Percentiles rank a stretch among this genome's conserved stretches.
These are phyloP conservation scores for Zygnema cylindricum DNA, from an alignment of 139 green algal genomes.

Conservation along the genomic window DNA sequence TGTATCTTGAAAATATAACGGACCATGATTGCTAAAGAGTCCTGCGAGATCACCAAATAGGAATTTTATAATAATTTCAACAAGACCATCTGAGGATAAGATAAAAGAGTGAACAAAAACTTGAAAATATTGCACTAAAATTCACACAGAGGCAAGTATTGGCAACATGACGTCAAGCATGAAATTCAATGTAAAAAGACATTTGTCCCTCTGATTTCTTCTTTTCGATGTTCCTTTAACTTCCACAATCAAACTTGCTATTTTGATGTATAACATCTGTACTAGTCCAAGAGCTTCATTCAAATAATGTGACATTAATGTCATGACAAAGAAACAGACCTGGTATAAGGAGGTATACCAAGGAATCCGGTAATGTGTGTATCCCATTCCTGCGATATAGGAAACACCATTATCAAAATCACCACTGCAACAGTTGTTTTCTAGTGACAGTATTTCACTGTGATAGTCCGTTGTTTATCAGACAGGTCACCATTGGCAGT, in stretches of 20 bases:
- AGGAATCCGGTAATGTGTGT: constrained; percentile 36
- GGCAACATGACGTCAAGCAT: not conserved
- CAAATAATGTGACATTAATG: too few species aligned
- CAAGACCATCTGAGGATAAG: not conserved
- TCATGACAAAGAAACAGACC: too few species aligned
- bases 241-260: too few species aligned
- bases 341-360: constrained; percentile 50
- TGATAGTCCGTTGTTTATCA: not conserved
- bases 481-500: not conserved
- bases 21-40: constrained; percentile 55
- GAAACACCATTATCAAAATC: too few species aligned
- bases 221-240: too few species aligned
- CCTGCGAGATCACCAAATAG: constrained; percentile 37
- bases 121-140: not conserved
- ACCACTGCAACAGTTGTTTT: too few species aligned
- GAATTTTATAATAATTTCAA: not conserved
- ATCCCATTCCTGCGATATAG: constrained; percentile 35
- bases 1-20: constrained; percentile 46
- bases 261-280: too few species aligned
- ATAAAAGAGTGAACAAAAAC: not conserved
- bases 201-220: too few species aligned
- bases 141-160: not conserved
- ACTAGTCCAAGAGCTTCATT: too few species aligned
- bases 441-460: too few species aligned
- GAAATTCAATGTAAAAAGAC: not conserved